phyloP scores from a whole-genome alignment of 202 grass and related monocot genomes.

The Miscanthus sacchariflorus region DNA sequence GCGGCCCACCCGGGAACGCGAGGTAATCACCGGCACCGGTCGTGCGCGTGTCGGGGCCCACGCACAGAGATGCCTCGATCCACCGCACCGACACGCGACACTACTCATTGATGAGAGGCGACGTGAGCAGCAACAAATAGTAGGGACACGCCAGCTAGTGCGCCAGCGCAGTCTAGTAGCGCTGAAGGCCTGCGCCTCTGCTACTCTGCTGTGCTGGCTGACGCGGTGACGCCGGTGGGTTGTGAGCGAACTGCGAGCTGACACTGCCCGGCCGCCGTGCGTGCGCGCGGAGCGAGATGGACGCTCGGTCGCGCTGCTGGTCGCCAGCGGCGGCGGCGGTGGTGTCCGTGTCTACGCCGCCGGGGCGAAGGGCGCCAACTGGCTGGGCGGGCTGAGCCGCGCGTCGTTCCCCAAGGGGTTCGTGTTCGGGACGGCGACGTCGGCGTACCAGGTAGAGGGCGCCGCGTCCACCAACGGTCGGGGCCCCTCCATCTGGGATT shows the following conservation, averaged over 20 bases:
- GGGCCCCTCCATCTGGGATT: conserved; percentile 77
- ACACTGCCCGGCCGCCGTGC: conserved; percentile 2
- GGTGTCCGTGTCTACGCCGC: background rate
- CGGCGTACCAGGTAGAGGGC: conserved; percentile 93
- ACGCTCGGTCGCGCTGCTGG: conserved; percentile 24
- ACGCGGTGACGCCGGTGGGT: background rate
- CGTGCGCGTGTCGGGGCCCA: background rate
- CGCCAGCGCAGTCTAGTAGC: background rate
- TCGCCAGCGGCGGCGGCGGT: background rate
- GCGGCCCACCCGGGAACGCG: background rate
- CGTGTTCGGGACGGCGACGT: conserved; percentile 80
- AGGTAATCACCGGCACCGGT: conserved; percentile 8
- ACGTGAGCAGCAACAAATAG: conserved; percentile 26
- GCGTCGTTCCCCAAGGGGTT: conserved; percentile 71
- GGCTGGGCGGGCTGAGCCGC: conserved; percentile 62
- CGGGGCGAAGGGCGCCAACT: conserved; percentile 20
- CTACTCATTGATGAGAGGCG: background rate
- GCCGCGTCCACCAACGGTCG: conserved; percentile 66
- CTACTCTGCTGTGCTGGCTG: background rate
- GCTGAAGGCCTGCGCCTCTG: background rate
- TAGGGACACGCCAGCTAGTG: background rate
- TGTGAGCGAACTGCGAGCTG: background rate
- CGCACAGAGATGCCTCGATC: background rate
- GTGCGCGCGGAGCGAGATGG: conserved; percentile 8
- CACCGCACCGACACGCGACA: conserved; percentile 20